Evolutionary conservation across 352 stramenopile genomes (phyloP).

Genomic region (Phytophthora niederhauseri): DNA sequence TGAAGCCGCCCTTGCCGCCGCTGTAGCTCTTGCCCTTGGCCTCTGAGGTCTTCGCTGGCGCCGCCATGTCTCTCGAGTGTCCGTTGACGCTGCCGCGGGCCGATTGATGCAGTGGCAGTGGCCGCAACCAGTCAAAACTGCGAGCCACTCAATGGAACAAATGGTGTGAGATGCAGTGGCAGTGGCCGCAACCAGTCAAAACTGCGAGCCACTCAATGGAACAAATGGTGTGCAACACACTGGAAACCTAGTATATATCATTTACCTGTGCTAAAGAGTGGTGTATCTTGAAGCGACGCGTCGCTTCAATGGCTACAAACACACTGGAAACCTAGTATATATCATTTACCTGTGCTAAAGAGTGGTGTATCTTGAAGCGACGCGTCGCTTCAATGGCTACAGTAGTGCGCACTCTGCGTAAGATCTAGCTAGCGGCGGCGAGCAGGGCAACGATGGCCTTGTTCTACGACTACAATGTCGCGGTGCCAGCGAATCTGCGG

Average conservation of each 20-base stretch:
- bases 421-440: constrained; percentile 8
- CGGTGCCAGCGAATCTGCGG: constrained; percentile 64
- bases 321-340: neutral
- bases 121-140: constrained; percentile 36
- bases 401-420: constrained; percentile 3
- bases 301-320: neutral
- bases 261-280: neutral
- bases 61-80: constrained; percentile 35
- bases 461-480: constrained; percentile 87
- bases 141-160: neutral
- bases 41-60: constrained; percentile 33
- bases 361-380: constrained; percentile 31
- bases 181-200: constrained; percentile 37
- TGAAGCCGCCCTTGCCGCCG: constrained; percentile 34
- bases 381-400: constrained; percentile 11
- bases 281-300: constrained; percentile 32
- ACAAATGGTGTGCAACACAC: neutral
- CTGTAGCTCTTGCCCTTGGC: constrained; percentile 34
- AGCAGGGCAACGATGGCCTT: constrained; percentile 42
- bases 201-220: neutral
- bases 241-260: neutral
- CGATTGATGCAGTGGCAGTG: constrained; percentile 14
- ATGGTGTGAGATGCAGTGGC: constrained; percentile 11
- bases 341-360: neutral
- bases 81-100: constrained; percentile 9